Percentiles rank a stretch among this genome's conserved stretches.
These are phyloP conservation scores for Bryoerythrophyllum caledonicum DNA, from an alignment of 225 moss, liverwort and hornwort genomes.

Conservation along the genomic window DNA sequence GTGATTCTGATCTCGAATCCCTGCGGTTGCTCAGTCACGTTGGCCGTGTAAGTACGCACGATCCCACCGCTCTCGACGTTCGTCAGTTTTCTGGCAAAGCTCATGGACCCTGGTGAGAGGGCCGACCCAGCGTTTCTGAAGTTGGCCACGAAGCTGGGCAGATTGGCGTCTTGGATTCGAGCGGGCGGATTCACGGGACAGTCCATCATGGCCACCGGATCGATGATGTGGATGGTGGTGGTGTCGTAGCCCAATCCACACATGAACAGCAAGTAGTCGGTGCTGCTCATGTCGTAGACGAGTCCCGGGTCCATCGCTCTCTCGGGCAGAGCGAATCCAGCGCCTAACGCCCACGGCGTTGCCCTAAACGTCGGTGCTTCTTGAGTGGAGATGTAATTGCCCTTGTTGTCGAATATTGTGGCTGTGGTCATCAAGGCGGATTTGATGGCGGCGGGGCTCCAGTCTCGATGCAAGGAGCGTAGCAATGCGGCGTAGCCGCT, in stretches of 20 bases:
- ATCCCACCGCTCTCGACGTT: not conserved
- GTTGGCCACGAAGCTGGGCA: not conserved
- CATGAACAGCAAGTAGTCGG: conserved; percentile 41
- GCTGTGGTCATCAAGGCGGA: conserved; percentile 18
- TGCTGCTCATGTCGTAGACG: conserved; percentile 10
- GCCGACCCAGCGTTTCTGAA: not conserved
- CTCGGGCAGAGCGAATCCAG: conserved; percentile 35
- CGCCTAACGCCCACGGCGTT: conserved; percentile 18
- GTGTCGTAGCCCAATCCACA: conserved; percentile 36
- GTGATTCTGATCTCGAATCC: not conserved
- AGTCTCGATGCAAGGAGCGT: conserved; percentile 28
- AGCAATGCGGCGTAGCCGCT: conserved; percentile 56
- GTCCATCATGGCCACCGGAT: not conserved
- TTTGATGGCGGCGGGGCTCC: conserved; percentile 37
- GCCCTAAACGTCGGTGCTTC: too few relatives aligned
- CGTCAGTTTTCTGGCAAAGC: not conserved
- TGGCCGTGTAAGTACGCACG: not conserved
- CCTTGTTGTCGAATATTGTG: not conserved
- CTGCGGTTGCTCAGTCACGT: not conserved
- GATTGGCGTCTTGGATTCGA: not conserved
- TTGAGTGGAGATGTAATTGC: not conserved
- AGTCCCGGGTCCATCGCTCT: conserved; percentile 34
- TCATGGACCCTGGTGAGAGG: not conserved
- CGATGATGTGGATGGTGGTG: not conserved
- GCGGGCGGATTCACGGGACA: not conserved